phyloP scores from a whole-genome alignment of 169 alveolate genomes.

The Perkinsus olseni region DNA sequence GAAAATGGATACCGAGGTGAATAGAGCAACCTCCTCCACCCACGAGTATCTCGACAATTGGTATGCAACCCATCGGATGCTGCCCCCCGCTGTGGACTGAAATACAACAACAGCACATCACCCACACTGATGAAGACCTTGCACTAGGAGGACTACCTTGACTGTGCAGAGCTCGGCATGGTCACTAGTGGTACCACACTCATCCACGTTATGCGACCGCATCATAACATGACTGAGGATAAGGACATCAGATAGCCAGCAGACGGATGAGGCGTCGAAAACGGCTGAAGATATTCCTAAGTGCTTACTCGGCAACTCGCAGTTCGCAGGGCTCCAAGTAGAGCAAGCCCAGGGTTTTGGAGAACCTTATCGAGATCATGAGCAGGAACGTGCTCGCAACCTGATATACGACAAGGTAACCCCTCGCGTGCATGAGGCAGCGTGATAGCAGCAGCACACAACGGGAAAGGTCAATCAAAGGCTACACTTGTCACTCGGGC shows the following conservation, averaged over 20 bases:
- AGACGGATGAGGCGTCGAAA: background rate
- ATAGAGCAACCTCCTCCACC: background rate
- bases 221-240: background rate
- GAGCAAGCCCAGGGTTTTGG: background rate
- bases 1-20: background rate
- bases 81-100: background rate
- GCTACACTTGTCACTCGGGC: too few relatives aligned
- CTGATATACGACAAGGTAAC: background rate
- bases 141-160: background rate
- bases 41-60: background rate
- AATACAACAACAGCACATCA: background rate
- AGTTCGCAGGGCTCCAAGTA: background rate
- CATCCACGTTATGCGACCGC: background rate
- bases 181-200: background rate
- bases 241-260: background rate
- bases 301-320: background rate
- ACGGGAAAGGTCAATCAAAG: too few relatives aligned
- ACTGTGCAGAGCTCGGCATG: background rate
- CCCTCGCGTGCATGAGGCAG: background rate
- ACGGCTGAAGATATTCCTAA: too few relatives aligned
- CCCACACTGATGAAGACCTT: background rate
- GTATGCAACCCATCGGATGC: background rate
- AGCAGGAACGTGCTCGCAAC: background rate
- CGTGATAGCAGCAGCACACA: too few relatives aligned
- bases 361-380: background rate